Base-by-base conservation (phyloP, 2,329 filamentous ascomycete species). In the Diaporthe humulicola region DNA sequence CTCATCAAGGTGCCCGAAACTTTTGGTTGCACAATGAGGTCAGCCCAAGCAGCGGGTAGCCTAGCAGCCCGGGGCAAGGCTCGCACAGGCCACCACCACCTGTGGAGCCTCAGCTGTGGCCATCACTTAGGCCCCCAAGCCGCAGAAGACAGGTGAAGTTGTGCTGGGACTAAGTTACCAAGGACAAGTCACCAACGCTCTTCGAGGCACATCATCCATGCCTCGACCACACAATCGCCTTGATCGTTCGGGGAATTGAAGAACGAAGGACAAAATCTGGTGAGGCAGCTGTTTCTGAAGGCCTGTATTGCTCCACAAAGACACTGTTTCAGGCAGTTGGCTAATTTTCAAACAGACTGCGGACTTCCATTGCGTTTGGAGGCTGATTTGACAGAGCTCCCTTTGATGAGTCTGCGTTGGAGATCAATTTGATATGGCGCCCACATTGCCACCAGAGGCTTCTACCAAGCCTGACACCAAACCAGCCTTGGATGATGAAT, bases 1-100 rank as follows among this genome's bases (percentile, higher is more conserved):
- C 60, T 73, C 71, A 48, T 66, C 70, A 50, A 33, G 60, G 70
- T 50, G 40, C 58, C 58, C 71, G 57, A 72, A 69, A 69, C 60
- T 73, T 73, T 61, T 40, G 50, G 58, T 70, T 72, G 48, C 38
- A 52, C 69, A 36, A 66, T 61, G 45, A 71, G 42, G 54, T 42
- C 50, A 70, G 60, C 48, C 64, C 64, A 25, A 28, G 45, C 30
- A 50, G 45, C 30, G 14, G 30, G 14, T 66, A 45, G 57, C 28
- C 60, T 50, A 30, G 60, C 25, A 48, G 40, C 25, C 60, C n/a
- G 19, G 12, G 22, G 33, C n/a, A 48, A 28, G 33, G 28, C 22
- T 61, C 54, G 54, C 42, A 71, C 40, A 60, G 73, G 60, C 52
- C 28, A 28, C 38, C 50, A 22, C 30, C 30, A 66, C 25, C 64